Evolutionary conservation across 768 basidiomycete genomes (phyloP), one percentile per base, ranked within the genome.

Genomic region (Kwoniella europaea): DNA sequence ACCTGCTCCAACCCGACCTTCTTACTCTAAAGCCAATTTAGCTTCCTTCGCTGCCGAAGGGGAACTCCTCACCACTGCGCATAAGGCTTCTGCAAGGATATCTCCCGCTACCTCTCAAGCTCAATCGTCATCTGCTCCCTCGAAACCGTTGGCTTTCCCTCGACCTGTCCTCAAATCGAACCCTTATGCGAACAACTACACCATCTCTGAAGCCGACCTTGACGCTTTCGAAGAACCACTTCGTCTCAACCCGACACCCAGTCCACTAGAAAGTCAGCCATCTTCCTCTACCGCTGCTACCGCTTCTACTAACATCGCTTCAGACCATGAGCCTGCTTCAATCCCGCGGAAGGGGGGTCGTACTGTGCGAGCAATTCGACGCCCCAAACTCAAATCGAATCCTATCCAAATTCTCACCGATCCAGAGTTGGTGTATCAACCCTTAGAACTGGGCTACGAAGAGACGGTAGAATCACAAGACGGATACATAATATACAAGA

Each of bases 141-240:
- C 42, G 10, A 54, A 44, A 46, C 65, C 65, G 27, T 24, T 57
- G 18, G 43, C 57, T 7, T 57, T 64, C 22, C 68, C 68, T 22
- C 41, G 27, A 55, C 71, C 71, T 3, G 60, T 63, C 16, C 63
- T 72, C 41, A 68, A 68, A 35, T 22, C 71, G 42, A 72, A 72
- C 46, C 71, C 71, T 50, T 72, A 68, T 27, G 71, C 71, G 12
- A 53, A 10, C 18, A 68, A 53, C n/a, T 72, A 72, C 46, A 43
- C 63, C 2, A 42, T 71, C 10, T 43, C 57, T 10, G 65, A 71
- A 55, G 65, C 43, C 20, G 69, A 71, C 9, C 63, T 71, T 50
- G 63, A 29, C 3, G 67, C 63, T 10, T 35, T 53, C 10, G 10
- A 13, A 20, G 63, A 65, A n/a, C 43, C 46, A 10, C 20, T 29